Evolutionary conservation across 176 grass and related monocot genomes (phyloP), one percentile per base, ranked within the genome.

Genomic region (Carex pumila): DNA sequence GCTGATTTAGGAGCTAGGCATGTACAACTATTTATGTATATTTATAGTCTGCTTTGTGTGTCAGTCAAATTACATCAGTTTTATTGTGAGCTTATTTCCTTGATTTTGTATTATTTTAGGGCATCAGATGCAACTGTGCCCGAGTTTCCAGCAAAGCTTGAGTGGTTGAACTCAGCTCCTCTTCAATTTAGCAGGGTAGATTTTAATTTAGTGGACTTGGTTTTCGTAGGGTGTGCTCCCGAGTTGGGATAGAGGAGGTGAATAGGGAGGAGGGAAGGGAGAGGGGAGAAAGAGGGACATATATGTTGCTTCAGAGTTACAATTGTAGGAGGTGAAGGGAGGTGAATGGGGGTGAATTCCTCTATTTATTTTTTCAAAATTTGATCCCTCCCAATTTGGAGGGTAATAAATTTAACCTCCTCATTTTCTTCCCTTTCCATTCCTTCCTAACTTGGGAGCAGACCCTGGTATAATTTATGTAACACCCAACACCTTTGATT

Each of bases 181-280:
- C 95, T 98, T 89, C 92, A 88, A 59, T 98, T 98, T 89, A 85
- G 82, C 87, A 93, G 92, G 90, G 95, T 98, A 94, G 80, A 88
- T 88, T 87, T 74, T 57, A 93, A 94, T 83, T 34, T 25, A 77
- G 50, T 55, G 19, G 6, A 77, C 56, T 32, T 77, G 12, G 50
- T 77, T 77, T 71, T 85, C 67, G 85, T 85, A 73, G 39, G 89
- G 88, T 86, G 32, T 49, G 45, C 45, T 49, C 45, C 45, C 8
- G 45, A 9, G 45, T 49, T 49, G 45, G 45, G 45, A 49, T 49
- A 49, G 8, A 49, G 45, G 45, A 49, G 45, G 45, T 49, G 45
- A 49, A 49, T 49, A 49, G 7, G 45, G 45, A 49, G 45, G 45
- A 49, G 45, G 45, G 45, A 10, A 49, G 8, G 45, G 45, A 49